Conservation (phyloP, 371 early-diverging fungal species). For the Syncephalastrum contaminatum region DNA sequence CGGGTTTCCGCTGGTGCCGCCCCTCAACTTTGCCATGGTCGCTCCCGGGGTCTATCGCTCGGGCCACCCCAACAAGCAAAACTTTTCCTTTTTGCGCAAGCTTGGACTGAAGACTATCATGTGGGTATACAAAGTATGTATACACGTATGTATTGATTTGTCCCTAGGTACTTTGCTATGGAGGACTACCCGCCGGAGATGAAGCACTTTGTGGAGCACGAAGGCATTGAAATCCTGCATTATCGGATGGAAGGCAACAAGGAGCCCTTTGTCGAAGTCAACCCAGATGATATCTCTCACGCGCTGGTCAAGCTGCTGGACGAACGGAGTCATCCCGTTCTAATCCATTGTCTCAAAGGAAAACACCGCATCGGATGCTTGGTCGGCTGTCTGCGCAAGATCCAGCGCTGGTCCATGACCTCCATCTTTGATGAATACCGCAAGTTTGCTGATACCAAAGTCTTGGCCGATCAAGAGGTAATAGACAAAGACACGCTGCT, state of each 20-base stretch:
- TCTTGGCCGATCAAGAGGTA: slow-evolving; percentile 94
- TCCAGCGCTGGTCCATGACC: slow-evolving; percentile 93
- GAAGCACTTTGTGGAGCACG: slow-evolving; percentile 68
- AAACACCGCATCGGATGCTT: slow-evolving; percentile 94
- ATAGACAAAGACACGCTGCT: not conserved
- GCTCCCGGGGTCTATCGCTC: slow-evolving; percentile 85
- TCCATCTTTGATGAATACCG: slow-evolving; percentile 96
- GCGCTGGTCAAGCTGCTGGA: slow-evolving; percentile 80
- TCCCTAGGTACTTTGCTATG: slow-evolving; percentile 71
- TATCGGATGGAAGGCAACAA: slow-evolving; percentile 86
- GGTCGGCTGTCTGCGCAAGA: slow-evolving; percentile 89
- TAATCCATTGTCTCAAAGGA: slow-evolving; percentile 94
- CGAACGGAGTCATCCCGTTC: slow-evolving; percentile 75
- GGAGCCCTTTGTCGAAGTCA: slow-evolving; percentile 93
- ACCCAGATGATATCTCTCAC: slow-evolving; percentile 72
- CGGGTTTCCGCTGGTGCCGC: slow-evolving; percentile 70
- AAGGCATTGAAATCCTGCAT: slow-evolving; percentile 77
- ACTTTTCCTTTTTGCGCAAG: slow-evolving; percentile 78
- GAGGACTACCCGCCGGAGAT: slow-evolving; percentile 85
- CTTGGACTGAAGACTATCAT: slow-evolving; percentile 77
- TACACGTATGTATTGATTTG: not conserved
- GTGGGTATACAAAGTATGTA: slow-evolving; percentile 33
- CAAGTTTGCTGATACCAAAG: slow-evolving; percentile 88
- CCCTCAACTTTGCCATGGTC: slow-evolving; percentile 89
- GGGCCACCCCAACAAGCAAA: slow-evolving; percentile 82